These are phyloP conservation scores for Rhodamnia argentea DNA, from an alignment of 345 rosid genomes.

Conservation along the genomic window DNA sequence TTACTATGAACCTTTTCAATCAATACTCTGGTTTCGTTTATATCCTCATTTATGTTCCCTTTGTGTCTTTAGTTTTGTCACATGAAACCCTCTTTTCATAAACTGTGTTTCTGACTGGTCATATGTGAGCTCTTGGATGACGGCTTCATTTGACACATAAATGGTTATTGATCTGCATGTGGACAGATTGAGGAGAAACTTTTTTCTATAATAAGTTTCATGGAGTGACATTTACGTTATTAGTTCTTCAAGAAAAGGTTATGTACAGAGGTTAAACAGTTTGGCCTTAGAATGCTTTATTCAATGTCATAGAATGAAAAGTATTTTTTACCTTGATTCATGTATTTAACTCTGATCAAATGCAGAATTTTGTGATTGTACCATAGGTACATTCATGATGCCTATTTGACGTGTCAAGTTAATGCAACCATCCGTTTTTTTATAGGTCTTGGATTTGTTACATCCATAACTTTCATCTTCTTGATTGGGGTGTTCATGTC, in stretches of 20 bases:
- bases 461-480: conserved; percentile 89
- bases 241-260: not conserved
- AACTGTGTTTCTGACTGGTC: not conserved
- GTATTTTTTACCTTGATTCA: not conserved
- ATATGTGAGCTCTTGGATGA: not conserved
- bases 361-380: not conserved
- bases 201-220: not conserved
- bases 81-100: not conserved
- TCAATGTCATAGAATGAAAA: not conserved
- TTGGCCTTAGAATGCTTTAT: not conserved
- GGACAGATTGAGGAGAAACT: not conserved
- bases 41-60: not conserved
- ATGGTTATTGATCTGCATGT: not conserved
- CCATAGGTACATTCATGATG: not conserved
- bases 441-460: conserved; percentile 89
- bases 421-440: not conserved
- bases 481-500: conserved; percentile 99
- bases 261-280: not conserved
- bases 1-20: not conserved
- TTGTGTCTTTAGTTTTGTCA: not conserved
- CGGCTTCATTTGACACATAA: not conserved
- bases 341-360: not conserved
- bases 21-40: not conserved
- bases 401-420: not conserved
- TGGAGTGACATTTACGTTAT: not conserved